phyloP scores from a whole-genome alignment of 768 basidiomycete species.

The Tylopilus plumbeoviolaceoides region DNA sequence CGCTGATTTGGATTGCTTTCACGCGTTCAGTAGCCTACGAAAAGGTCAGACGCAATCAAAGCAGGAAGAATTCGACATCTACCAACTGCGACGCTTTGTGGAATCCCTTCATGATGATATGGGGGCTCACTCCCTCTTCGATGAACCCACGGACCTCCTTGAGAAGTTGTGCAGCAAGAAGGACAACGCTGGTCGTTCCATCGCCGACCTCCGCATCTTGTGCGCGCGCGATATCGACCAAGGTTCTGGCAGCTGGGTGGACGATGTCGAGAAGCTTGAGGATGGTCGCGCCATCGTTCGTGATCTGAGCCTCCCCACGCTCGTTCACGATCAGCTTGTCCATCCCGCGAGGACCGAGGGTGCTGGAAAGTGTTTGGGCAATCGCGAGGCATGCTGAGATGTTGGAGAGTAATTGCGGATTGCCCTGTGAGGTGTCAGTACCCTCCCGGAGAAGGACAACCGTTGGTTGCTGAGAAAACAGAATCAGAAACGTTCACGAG shows the following conservation, averaged over 20 bases:
- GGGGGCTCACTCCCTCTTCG: conserved; percentile 96
- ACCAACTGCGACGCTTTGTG: conserved; percentile 84
- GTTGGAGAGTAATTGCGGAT: conserved; percentile 87
- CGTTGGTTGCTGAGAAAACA: conserved; percentile 78
- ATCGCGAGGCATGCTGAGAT: conserved; percentile 96
- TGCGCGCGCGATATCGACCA: conserved; percentile 96
- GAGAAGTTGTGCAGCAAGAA: conserved; percentile 89
- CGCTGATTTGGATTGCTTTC: conserved; percentile 81
- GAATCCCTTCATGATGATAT: conserved; percentile 97
- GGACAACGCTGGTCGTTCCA: conserved; percentile 94
- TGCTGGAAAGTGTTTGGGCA: conserved; percentile 85
- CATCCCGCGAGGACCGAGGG: conserved; percentile 98
- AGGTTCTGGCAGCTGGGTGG: conserved; percentile 95
- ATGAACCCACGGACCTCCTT: conserved; percentile 90
- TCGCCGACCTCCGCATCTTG: conserved; percentile 99
- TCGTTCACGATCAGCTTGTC: conserved; percentile 95
- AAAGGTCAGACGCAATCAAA: conserved; percentile 9
- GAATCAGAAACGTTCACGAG: conserved; percentile 10
- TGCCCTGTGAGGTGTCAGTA: conserved; percentile 94
- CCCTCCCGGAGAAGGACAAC: conserved; percentile 95
- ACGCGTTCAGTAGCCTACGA: conserved; percentile 79
- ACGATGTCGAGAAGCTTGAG: conserved; percentile 96
- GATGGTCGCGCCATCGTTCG: conserved; percentile 99
- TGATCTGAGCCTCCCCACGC: conserved; percentile 95
- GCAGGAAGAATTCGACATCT: conserved; percentile 24